phyloP scores from a whole-genome alignment of 768 basidiomycete species.

The Phaeotremella fagi region DNA sequence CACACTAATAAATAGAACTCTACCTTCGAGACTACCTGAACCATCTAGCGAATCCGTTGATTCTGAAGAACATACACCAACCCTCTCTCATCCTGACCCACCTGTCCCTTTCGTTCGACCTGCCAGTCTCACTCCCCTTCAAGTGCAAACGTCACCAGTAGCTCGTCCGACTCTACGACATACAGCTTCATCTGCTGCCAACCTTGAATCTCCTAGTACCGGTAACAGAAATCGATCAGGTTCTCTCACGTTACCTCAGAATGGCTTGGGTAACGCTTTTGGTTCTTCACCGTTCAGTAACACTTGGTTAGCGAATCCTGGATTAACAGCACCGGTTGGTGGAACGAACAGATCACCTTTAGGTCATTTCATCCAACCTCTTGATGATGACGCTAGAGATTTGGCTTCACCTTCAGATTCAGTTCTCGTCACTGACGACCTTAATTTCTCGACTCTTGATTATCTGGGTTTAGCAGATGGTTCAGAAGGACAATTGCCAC shows the following conservation, averaged over 20 bases:
- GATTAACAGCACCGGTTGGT: conserved; percentile 49
- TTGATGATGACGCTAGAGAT: conserved; percentile 70
- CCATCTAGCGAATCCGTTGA: conserved; percentile 77
- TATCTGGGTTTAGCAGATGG: conserved; percentile 88
- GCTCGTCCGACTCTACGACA: conserved; percentile 41
- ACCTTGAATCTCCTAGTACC: conserved; percentile 25
- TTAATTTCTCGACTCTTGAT: conserved; percentile 90
- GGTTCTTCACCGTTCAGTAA: conserved; percentile 79
- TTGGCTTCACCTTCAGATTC: conserved; percentile 60
- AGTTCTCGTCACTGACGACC: conserved; percentile 57
- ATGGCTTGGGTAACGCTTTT: conserved; percentile 70
- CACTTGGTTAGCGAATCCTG: conserved; percentile 62
- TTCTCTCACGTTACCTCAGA: conserved; percentile 78
- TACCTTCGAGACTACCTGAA: conserved; percentile 90
- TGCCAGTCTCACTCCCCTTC: conserved; percentile 53
- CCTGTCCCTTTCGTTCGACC: conserved; percentile 55
- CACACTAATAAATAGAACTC: conserved; percentile 54
- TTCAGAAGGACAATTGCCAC: conserved; percentile 43
- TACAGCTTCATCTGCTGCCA: conserved; percentile 38
- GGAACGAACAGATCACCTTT: conserved; percentile 50
- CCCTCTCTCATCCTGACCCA: conserved; percentile 44
- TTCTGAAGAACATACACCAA: conserved; percentile 54
- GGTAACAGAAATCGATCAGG: conserved; percentile 81
- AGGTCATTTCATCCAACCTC: conserved; percentile 12
- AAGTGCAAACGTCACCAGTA: conserved; percentile 16